phyloP scores from a whole-genome alignment of 164 flowering plant species.

The Akebia trifoliata region DNA sequence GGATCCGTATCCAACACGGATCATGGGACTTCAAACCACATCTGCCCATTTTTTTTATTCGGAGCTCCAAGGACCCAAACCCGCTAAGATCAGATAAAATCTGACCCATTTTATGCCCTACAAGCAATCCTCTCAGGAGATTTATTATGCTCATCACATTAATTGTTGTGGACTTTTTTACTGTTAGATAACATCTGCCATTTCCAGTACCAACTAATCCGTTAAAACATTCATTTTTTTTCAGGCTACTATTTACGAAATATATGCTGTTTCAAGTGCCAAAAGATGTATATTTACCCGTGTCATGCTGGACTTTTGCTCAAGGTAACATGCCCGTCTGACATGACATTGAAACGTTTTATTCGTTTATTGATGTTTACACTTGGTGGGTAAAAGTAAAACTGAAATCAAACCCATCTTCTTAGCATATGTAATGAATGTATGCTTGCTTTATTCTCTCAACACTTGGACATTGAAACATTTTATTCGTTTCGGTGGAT shows the following conservation, averaged over 20 bases:
- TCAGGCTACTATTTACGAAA: slow-evolving; percentile 14
- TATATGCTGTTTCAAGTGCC: slow-evolving; percentile 15
- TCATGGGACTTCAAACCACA: too few relatives aligned
- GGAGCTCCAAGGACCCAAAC: too few relatives aligned
- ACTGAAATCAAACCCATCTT: neutral
- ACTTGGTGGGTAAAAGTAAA: neutral
- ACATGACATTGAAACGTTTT: neutral
- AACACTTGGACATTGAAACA: too few relatives aligned
- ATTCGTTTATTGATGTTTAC: neutral
- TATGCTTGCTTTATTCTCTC: too few relatives aligned
- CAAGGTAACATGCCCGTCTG: slow-evolving; percentile 13
- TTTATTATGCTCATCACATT: neutral
- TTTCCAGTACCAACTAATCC: neutral
- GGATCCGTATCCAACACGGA: too few relatives aligned
- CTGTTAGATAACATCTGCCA: neutral
- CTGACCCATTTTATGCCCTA: too few relatives aligned
- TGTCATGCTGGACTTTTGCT: slow-evolving; percentile 6
- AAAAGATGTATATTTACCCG: slow-evolving; percentile 6
- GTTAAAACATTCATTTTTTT: neutral
- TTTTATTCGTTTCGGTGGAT: too few relatives aligned
- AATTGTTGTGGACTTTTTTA: neutral
- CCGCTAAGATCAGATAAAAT: too few relatives aligned
- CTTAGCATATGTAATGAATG: neutral
- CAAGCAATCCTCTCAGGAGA: too few relatives aligned
- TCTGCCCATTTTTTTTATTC: too few relatives aligned